Evolutionary conservation across 164 flowering plant species (phyloP).

Genomic region (Dillenia suffruticosa): DNA sequence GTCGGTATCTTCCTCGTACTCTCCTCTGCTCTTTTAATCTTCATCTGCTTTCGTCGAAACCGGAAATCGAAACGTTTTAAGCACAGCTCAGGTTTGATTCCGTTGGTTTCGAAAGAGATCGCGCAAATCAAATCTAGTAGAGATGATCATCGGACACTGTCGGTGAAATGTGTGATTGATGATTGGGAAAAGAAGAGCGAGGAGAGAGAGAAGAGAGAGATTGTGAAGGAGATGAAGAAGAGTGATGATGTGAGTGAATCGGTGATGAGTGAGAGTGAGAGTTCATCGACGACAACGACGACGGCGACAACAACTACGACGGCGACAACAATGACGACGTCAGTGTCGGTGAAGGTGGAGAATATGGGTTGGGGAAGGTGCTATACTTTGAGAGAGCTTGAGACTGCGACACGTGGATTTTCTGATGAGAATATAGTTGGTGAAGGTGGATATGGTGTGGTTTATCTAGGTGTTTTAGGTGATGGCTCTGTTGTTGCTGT

Average conservation of each 20-base stretch:
- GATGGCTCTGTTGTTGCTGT: slow-evolving; percentile 81
- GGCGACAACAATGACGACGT: slow-evolving; percentile 20
- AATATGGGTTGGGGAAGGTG: slow-evolving; percentile 87
- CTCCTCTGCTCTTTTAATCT: slow-evolving; percentile 16
- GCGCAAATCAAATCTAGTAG: slow-evolving; percentile 21
- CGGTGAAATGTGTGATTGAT: slow-evolving; percentile 7
- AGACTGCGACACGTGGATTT: slow-evolving; percentile 69
- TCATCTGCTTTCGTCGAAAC: slow-evolving; percentile 25
- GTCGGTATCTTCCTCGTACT: slow-evolving; percentile 21
- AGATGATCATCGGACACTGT: slow-evolving; percentile 4
- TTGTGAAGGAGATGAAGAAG: not conserved
- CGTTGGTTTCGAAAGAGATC: slow-evolving; percentile 48
- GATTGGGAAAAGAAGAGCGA: slow-evolving; percentile 11
- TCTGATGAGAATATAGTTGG: slow-evolving; percentile 70
- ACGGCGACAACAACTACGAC: too few species aligned
- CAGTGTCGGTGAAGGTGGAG: slow-evolving; percentile 19
- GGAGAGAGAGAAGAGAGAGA: slow-evolving; percentile 12
- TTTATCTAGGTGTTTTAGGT: slow-evolving; percentile 59
- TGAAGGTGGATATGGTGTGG: slow-evolving; percentile 92
- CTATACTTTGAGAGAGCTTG: slow-evolving; percentile 70
- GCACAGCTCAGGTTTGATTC: slow-evolving; percentile 45
- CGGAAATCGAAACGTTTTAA: slow-evolving; percentile 32
- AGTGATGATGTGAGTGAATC: slow-evolving; percentile 8
- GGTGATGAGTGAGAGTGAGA: slow-evolving; percentile 12
- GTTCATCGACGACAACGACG: slow-evolving; percentile 24